A percentile compares a stretch with the other conserved stretches of the same genome.
Conservation (phyloP, 1,284 basidiomycete genomes). For the Termitomyces sp. region DNA sequence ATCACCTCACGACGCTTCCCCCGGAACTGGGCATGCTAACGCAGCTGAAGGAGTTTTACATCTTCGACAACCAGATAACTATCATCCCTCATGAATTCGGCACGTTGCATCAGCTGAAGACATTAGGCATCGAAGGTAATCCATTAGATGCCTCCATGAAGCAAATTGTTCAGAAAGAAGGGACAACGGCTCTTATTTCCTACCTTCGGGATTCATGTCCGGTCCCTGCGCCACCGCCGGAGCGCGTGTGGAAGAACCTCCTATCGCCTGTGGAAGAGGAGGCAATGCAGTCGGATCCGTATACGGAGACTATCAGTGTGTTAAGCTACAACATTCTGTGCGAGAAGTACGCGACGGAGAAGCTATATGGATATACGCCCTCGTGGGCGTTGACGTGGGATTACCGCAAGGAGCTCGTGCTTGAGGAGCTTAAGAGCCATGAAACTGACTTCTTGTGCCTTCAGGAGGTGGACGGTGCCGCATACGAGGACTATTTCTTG, state of each 20-base stretch:
- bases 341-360: constrained; percentile 85
- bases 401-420: constrained; percentile 88
- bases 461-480: constrained; percentile 90
- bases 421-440: constrained; percentile 83
- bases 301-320: constrained; percentile 72
- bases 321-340: constrained; percentile 96
- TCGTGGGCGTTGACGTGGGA: constrained; percentile 95
- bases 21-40: constrained; percentile 91
- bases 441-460: constrained; percentile 91
- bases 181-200: constrained; percentile 83
- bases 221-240: constrained; percentile 77
- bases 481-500: constrained; percentile 92
- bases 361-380: constrained; percentile 95
- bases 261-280: constrained; percentile 68
- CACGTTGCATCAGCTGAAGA: constrained; percentile 88
- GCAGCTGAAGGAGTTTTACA: constrained; percentile 84
- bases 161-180: constrained; percentile 87
- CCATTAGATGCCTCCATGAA: constrained; percentile 80
- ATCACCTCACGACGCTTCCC: constrained; percentile 77
- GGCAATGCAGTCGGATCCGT: constrained; percentile 47
- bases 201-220: constrained; percentile 88
- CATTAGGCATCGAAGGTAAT: constrained; percentile 94
- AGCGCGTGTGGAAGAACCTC: constrained; percentile 79
- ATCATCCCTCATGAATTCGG: constrained; percentile 88
- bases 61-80: constrained; percentile 92